A percentile compares a stretch with the other conserved stretches of the same genome.
These are phyloP conservation scores for Harringtonia lauricola DNA, from an alignment of 2,329 filamentous ascomycete species.

Conservation along the genomic window DNA sequence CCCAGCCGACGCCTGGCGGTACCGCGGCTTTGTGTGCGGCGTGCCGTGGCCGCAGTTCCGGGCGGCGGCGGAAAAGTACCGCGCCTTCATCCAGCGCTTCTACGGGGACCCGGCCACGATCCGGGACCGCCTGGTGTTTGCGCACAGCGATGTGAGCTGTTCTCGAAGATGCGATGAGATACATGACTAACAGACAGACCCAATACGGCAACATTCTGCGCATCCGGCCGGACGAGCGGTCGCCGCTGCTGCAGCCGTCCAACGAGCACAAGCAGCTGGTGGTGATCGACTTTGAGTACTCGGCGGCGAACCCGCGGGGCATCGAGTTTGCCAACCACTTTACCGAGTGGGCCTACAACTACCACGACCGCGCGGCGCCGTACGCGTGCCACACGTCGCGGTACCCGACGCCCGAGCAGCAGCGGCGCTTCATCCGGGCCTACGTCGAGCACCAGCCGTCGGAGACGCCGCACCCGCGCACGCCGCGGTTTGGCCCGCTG, in stretches of 20 bases:
- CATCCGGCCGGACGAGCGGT: constrained; percentile 56
- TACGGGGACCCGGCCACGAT: constrained; percentile 60
- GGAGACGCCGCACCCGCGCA: constrained; percentile 41
- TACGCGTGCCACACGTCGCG: constrained; percentile 55
- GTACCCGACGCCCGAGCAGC: constrained; percentile 74
- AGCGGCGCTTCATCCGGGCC: constrained; percentile 71
- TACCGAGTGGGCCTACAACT: constrained; percentile 97
- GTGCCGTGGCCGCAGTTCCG: constrained; percentile 74
- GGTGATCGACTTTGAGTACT: constrained; percentile 98
- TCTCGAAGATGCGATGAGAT: too few species aligned
- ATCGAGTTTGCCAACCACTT: constrained; percentile 98
- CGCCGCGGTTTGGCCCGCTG: constrained; percentile 9
- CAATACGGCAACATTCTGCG: constrained; percentile 98
- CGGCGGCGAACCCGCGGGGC: constrained; percentile 75
- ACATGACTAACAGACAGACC: constrained; percentile 47
- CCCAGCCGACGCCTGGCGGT: constrained; percentile 45
- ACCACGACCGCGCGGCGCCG: constrained; percentile 60
- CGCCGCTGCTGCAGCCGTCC: constrained; percentile 74
- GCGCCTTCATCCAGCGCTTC: constrained; percentile 57
- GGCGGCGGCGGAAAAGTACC: constrained; percentile 64
- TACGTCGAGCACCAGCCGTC: constrained; percentile 81
- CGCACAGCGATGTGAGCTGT: constrained; percentile 84
- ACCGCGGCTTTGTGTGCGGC: constrained; percentile 68
- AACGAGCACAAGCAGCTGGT: constrained; percentile 94
- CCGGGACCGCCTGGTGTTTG: constrained; percentile 72